phyloP scores from a whole-genome alignment of 208 protist genomes.

The Trypanosoma cruzi region DNA sequence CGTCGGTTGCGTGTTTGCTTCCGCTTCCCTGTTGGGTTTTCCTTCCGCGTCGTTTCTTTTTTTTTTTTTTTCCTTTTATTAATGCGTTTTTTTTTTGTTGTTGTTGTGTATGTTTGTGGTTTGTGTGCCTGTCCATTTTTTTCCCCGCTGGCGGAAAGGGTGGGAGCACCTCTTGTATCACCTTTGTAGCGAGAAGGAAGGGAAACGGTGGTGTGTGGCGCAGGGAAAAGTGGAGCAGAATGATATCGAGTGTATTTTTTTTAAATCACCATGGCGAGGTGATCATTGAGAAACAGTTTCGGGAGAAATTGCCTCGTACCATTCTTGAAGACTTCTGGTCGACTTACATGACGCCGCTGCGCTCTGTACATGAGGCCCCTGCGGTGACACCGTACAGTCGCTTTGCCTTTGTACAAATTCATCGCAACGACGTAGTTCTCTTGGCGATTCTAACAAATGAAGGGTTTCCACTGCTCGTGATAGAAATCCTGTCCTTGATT shows the following conservation, averaged over 20 bases:
- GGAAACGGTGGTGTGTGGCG: background rate
- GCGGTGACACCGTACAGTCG: slow-evolving; percentile 58
- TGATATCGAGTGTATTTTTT: slow-evolving; percentile 84
- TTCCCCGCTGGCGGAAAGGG: slow-evolving; percentile 6
- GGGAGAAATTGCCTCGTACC: slow-evolving; percentile 63
- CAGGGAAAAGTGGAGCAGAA: background rate
- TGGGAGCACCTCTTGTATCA: background rate
- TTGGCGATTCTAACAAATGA: slow-evolving; percentile 67
- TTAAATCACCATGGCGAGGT: slow-evolving; percentile 79
- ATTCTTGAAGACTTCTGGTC: slow-evolving; percentile 79
- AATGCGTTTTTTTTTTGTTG: slow-evolving; percentile 7
- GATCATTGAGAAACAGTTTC: slow-evolving; percentile 89
- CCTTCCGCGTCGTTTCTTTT: background rate
- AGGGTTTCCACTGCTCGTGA: slow-evolving; percentile 68
- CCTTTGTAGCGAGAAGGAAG: background rate
- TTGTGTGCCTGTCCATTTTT: slow-evolving; percentile 6
- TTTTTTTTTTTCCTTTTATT: slow-evolving; percentile 11
- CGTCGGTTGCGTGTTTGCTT: background rate
- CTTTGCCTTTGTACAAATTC: slow-evolving; percentile 74
- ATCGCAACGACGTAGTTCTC: slow-evolving; percentile 72
- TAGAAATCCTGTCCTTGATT: slow-evolving; percentile 78
- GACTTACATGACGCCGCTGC: slow-evolving; percentile 44
- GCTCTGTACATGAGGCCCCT: slow-evolving; percentile 42
- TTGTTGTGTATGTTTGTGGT: slow-evolving; percentile 13
- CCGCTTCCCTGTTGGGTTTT: background rate